Conservation (phyloP, 148 eudicot species). For the Rheum nobile region DNA sequence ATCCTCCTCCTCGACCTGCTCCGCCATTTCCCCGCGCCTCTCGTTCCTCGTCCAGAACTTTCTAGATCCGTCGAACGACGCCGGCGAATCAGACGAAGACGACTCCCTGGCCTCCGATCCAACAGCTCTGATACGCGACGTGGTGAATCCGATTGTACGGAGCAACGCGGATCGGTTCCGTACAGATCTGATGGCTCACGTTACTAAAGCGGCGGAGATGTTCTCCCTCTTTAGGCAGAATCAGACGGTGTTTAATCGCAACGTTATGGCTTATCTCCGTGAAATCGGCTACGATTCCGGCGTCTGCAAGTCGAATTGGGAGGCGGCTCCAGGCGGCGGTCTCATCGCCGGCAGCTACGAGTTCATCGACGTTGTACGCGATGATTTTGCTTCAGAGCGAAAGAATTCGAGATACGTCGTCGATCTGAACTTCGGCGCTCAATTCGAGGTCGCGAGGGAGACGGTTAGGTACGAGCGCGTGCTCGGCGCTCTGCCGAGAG, state of each 20-base stretch:
- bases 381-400: not conserved
- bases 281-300: constrained; percentile 59
- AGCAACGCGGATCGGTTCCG: constrained; percentile 28
- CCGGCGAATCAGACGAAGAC: constrained; percentile 29
- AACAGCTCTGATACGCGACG: constrained; percentile 7
- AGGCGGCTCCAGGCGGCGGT: constrained; percentile 32
- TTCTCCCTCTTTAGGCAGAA: constrained; percentile 18
- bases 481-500: constrained; percentile 29
- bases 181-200: constrained; percentile 24
- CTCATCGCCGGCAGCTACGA: constrained; percentile 55
- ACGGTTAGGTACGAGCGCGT: constrained; percentile 22
- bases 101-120: constrained; percentile 17
- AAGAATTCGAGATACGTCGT: constrained; percentile 31
- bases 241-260: constrained; percentile 25
- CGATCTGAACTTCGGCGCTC: constrained; percentile 45
- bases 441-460: constrained; percentile 68
- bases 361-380: constrained; percentile 50
- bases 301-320: constrained; percentile 64
- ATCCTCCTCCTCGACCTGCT: not conserved
- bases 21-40: constrained; percentile 9
- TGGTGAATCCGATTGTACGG: constrained; percentile 11
- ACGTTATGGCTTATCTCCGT: constrained; percentile 53
- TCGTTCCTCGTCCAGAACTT: constrained; percentile 47
- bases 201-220: constrained; percentile 26
- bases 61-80: not conserved